phyloP scores from a whole-genome alignment of 257 asterid species.

The Rubia yunnanensis region DNA sequence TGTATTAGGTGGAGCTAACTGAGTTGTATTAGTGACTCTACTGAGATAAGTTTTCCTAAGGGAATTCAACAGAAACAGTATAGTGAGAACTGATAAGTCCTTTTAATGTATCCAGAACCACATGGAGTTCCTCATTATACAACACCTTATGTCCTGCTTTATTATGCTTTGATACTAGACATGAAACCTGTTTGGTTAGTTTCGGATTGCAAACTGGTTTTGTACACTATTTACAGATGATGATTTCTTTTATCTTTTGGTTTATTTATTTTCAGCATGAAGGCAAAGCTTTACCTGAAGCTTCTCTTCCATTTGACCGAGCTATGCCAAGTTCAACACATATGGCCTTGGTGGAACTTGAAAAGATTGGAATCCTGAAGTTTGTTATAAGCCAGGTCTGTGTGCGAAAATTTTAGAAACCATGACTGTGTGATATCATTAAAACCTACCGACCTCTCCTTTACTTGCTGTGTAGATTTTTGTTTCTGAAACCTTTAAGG shows the following conservation, averaged over 20 bases:
- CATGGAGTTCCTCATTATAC: not conserved
- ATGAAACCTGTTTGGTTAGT: not conserved
- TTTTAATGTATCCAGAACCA: not conserved
- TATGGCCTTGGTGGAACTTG: constrained; percentile 87
- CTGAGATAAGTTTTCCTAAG: not conserved
- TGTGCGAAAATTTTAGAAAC: not conserved
- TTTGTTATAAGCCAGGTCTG: constrained; percentile 51
- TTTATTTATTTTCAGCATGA: constrained; percentile 46
- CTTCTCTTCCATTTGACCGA: constrained; percentile 91
- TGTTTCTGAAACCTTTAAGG: not conserved
- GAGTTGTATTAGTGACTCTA: not conserved
- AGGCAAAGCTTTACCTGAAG: constrained; percentile 93
- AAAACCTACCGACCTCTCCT: not conserved
- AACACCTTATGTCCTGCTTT: not conserved
- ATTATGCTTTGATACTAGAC: too few species aligned
- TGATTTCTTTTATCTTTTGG: constrained; percentile 10
- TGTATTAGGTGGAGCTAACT: not conserved
- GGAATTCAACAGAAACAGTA: not conserved
- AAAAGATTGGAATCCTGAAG: constrained; percentile 79
- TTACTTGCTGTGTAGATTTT: not conserved
- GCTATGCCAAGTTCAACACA: constrained; percentile 91
- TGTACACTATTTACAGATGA: not conserved
- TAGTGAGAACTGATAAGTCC: not conserved
- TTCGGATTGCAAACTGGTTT: not conserved
- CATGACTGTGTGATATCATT: not conserved